Evolutionary conservation across 148 eudicot genomes (phyloP).

Genomic region (Fagopyrum homotropicum): DNA sequence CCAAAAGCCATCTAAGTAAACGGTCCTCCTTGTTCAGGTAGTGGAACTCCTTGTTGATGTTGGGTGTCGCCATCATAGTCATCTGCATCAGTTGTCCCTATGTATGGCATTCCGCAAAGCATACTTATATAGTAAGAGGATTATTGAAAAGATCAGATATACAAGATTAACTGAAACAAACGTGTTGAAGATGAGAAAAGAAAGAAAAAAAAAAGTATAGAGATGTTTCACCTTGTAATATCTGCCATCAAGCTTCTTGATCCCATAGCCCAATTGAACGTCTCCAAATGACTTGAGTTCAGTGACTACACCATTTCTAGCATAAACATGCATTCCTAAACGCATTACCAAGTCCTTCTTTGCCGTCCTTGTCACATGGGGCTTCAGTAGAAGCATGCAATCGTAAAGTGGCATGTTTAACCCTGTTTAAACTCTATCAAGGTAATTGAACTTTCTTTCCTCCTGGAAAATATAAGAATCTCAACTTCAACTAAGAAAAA

Average conservation of each 20-base stretch:
- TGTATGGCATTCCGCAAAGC: background rate
- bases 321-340: slow-evolving; percentile 69
- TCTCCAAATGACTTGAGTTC: slow-evolving; percentile 55
- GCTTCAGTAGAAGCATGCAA: slow-evolving; percentile 84
- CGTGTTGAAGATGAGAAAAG: background rate
- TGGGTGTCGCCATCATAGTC: slow-evolving; percentile 97
- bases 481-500: no score
- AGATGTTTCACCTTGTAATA: slow-evolving; percentile 54
- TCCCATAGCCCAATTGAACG: slow-evolving; percentile 85
- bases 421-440: background rate
- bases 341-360: slow-evolving; percentile 54
- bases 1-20: slow-evolving; percentile 77
- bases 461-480: background rate
- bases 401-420: slow-evolving; percentile 83
- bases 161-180: background rate
- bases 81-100: slow-evolving; percentile 86
- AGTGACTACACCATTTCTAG: slow-evolving; percentile 78
- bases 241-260: slow-evolving; percentile 88
- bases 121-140: no score
- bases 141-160: no score
- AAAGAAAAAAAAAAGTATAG: background rate
- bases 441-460: background rate
- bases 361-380: slow-evolving; percentile 35
- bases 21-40: slow-evolving; percentile 94
- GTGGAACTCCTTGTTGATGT: slow-evolving; percentile 70